Conservation (phyloP, 495 filamentous ascomycete species). For the Viridothelium virens region DNA sequence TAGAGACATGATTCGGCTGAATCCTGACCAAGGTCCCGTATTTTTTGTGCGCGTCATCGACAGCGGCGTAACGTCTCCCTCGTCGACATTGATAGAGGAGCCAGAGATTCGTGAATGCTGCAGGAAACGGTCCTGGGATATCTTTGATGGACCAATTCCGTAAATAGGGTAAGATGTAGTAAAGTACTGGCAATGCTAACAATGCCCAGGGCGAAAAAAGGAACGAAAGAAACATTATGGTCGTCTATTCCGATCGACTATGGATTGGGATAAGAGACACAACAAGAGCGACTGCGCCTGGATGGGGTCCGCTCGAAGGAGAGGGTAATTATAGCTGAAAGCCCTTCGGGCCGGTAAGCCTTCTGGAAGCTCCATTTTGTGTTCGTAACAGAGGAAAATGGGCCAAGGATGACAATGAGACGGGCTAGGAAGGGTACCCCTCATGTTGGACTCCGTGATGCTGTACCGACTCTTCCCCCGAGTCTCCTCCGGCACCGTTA, state of each 20-base stretch:
- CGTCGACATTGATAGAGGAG: constrained; percentile 59
- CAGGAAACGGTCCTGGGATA: constrained; percentile 63
- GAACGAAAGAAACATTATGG: constrained; percentile 40
- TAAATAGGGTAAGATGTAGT: constrained; percentile 64
- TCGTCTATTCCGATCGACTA: background rate
- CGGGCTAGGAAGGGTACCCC: no score
- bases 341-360: no score
- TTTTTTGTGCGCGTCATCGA: constrained; percentile 68
- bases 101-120: constrained; percentile 72
- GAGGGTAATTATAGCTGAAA: background rate
- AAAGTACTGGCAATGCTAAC: constrained; percentile 46
- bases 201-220: constrained; percentile 53
- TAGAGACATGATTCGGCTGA: constrained; percentile 50
- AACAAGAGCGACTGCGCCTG: background rate
- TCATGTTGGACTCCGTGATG: no score
- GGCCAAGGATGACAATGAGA: no score
- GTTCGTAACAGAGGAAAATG: no score
- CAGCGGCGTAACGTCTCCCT: constrained; percentile 58
- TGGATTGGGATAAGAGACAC: background rate
- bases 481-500: no score
- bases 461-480: no score
- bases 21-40: constrained; percentile 53
- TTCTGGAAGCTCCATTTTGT: background rate
- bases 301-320: background rate
- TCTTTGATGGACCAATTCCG: constrained; percentile 53